phyloP scores from a whole-genome alignment of 805 yeast species.

The Saitoella complicata region DNA sequence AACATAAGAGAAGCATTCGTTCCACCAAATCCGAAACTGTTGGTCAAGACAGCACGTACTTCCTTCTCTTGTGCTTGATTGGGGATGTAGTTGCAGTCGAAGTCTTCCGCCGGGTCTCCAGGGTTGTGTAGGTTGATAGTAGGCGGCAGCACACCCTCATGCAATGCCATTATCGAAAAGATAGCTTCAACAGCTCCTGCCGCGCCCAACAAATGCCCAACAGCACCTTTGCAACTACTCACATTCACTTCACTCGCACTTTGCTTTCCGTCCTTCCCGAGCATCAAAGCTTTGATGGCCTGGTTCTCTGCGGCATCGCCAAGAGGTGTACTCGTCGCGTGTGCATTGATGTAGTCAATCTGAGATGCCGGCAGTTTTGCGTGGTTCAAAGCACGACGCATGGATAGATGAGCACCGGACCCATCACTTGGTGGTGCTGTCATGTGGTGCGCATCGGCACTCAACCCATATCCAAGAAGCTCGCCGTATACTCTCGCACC shows the following conservation, averaged over 20 bases:
- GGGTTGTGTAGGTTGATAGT: conserved; percentile 51
- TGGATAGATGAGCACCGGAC: conserved; percentile 68
- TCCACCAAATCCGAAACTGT: conserved; percentile 97
- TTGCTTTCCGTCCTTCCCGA: conserved; percentile 18
- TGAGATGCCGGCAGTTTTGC: conserved; percentile 32
- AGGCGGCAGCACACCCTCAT: conserved; percentile 49
- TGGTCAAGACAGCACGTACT: conserved; percentile 51
- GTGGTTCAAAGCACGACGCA: conserved; percentile 51
- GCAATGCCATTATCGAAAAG: conserved; percentile 54
- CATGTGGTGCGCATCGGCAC: conserved; percentile 84
- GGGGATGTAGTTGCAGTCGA: conserved; percentile 43
- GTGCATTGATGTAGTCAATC: conserved; percentile 79
- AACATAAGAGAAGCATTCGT: conserved; percentile 66
- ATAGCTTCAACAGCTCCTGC: conserved; percentile 90
- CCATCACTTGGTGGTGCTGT: conserved; percentile 82
- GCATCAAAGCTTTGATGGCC: conserved; percentile 44
- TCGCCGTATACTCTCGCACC: conserved; percentile 59
- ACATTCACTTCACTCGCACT: conserved; percentile 23
- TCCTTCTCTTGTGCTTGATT: conserved; percentile 26
- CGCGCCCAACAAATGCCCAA: conserved; percentile 90
- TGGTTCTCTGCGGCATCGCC: conserved; percentile 81
- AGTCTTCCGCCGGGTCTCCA: conserved; percentile 31
- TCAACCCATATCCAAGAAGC: conserved; percentile 71
- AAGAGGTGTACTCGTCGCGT: conserved; percentile 80
- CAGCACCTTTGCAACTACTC: conserved; percentile 78